Base-by-base conservation (phyloP, 2,329 filamentous ascomycete species). In the Neospermospora avenae region DNA sequence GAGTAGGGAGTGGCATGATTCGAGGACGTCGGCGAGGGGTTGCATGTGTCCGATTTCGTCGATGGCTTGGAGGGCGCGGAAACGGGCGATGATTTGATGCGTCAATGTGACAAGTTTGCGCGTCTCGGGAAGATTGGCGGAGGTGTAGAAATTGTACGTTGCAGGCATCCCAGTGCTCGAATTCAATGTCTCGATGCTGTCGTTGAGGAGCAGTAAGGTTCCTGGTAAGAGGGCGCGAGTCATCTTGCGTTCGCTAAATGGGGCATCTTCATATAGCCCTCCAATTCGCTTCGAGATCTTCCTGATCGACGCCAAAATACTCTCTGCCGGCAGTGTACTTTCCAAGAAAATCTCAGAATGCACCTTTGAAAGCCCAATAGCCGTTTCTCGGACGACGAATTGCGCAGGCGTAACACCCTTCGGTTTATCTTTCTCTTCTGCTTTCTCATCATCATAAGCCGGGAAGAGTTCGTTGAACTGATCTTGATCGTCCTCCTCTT, bases 121-220 rank as follows among this genome's bases (percentile, higher is more conserved):
- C 10, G 86, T 86, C 75, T 98, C 91, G 1, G 78, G 73, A 13
- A 93, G 77, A 68, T 98, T 96, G 2, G 87, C 74, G 69, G 96
- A 88, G 0, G 84, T 87, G 74, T 99, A 99, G 73, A 99, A 97
- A 75, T 96, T 96, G 77, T 93, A 96, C 24, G 77, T 73, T 34
- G 74, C 74, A 0, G 75, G 67, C 2, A 77, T 69, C 4, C 76
- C 75, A 5, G 74, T 66, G 1, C 65, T 67, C 2, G 72, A 71
- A 22, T 72, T 73, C 54, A 82, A 80, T 39, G 77, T 76, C 39
- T 80, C 73, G 31, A 85, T 74, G 67, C 85, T 83, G 63, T 88
- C 83, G 59, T 87, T 80, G 0, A 96, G 74, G 0, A 84, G 76
- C 18, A 93, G 75, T 24, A 93, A 75, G 0, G 88, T 79, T 2